Evolutionary conservation across 1,284 basidiomycete genomes (phyloP).

Genomic region (Sporisorium iseilematis-ciliati): DNA sequence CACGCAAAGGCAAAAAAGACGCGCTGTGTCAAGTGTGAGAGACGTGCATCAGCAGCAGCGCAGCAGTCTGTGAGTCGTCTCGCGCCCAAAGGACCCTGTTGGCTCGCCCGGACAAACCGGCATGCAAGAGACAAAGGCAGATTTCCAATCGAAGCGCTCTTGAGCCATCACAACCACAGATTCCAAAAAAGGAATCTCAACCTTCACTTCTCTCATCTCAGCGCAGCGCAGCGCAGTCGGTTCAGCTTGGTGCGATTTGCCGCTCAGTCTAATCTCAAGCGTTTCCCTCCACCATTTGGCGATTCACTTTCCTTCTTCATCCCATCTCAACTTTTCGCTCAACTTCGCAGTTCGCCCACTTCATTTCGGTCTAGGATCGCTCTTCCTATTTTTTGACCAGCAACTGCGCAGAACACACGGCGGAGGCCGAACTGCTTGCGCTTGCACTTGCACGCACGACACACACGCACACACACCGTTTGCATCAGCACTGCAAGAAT

Average conservation of each 20-base stretch:
- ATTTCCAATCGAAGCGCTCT: background rate
- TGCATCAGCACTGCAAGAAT: no score
- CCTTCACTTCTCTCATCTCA: background rate
- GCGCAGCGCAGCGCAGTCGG: background rate
- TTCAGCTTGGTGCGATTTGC: background rate
- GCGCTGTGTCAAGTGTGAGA: background rate
- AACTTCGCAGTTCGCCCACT: background rate
- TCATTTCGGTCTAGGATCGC: conserved; percentile 3
- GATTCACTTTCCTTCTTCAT: background rate
- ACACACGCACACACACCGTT: background rate
- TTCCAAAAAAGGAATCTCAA: background rate
- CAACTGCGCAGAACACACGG: conserved; percentile 1
- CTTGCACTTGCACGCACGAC: background rate
- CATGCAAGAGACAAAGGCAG: background rate
- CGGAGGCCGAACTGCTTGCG: conserved; percentile 1
- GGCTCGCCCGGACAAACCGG: background rate
- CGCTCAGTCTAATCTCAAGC: background rate
- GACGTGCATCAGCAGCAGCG: background rate
- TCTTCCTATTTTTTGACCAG: background rate
- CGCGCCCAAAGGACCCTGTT: conserved; percentile 6
- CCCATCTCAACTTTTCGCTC: background rate
- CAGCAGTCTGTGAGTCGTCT: background rate
- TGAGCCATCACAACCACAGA: background rate
- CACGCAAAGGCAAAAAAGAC: conserved; percentile 5
- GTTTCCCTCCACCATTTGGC: background rate